Base-by-base conservation (phyloP, 2,329 filamentous ascomycete genomes). In the Epichloe bromicola region DNA sequence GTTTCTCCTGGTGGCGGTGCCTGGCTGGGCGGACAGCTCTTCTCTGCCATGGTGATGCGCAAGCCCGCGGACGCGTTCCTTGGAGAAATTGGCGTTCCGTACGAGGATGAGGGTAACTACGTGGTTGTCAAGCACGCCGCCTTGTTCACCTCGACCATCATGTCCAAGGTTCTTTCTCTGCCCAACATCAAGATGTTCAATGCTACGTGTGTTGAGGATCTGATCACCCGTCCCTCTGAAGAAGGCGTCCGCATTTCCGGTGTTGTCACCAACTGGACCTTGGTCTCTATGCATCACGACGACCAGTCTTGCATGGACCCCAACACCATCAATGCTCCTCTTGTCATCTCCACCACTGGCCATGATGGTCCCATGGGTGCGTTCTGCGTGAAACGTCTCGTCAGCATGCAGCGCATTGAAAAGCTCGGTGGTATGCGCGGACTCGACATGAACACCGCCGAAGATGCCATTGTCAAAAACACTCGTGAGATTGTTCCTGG, bases 141-240 rank as follows among this genome's bases (percentile, higher is more conserved):
- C 0, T 78, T 95, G 54, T 95, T 95, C 75, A 96, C 89, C 34
- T 88, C 84, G 54, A 95, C 89, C 26, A 74, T 96, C 53, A 73
- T 96, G 61, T 85, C 83, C 64, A 85, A 85, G 70, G 89, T 96
- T 10, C 74, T 96, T 48, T 70, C 78, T 53, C 86, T 94, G 73
- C 86, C 87, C 56, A 95, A 96, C 69, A 80, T 95, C 63, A 96
- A 96, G 79, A 82, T 96, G 55, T 96, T 95, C 81, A 96, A 96
- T 66, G 89, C 89, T 38, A 95, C 90, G 37, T 78, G 85, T 19
- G 89, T 96, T 42, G 90, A 96, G 71, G 89, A 96, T 63, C 74
- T 96, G 56, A 91, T 96, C 69, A 95, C 89, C 19, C 86, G 89
- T 43, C 79, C 79, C 19, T 71, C 68, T 2, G 69, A 70, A 2